Conservation (phyloP, 768 basidiomycete species). For the Auriscalpium orientale region DNA sequence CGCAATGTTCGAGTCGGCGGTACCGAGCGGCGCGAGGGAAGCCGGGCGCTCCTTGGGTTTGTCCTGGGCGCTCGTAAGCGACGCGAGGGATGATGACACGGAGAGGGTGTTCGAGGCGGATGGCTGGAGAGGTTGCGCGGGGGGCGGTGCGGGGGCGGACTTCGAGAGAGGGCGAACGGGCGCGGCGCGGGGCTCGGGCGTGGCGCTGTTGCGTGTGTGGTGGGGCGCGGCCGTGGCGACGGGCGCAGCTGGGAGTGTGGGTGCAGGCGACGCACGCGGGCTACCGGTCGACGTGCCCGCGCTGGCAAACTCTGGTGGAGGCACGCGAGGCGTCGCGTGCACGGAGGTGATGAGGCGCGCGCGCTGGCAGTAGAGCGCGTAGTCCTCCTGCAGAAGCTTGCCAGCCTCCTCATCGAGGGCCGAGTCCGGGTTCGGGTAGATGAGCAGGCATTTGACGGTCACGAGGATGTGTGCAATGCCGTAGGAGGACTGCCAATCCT, state of each 20-base stretch:
- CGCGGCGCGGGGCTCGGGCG: conserved; percentile 22
- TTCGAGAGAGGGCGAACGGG: conserved; percentile 20
- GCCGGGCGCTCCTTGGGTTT: conserved; percentile 51
- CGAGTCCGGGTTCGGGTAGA: conserved; percentile 95
- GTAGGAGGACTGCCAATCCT: conserved; percentile 90
- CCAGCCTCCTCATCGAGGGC: conserved; percentile 96
- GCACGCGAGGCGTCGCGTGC: conserved; percentile 76
- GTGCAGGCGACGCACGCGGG: not conserved
- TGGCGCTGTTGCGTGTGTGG: conserved; percentile 25
- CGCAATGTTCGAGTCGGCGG: conserved; percentile 62
- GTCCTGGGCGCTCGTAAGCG: conserved; percentile 20
- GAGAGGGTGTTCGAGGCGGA: conserved; percentile 35
- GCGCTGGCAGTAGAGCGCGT: conserved; percentile 78
- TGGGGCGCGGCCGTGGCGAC: conserved; percentile 21
- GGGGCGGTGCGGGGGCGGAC: conserved; percentile 20
- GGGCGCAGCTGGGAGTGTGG: conserved; percentile 16
- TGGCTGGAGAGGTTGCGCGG: conserved; percentile 33
- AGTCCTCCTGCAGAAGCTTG: conserved; percentile 84
- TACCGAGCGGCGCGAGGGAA: conserved; percentile 63
- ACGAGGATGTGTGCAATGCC: conserved; percentile 89
- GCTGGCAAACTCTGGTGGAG: conserved; percentile 10
- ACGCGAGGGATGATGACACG: conserved; percentile 19
- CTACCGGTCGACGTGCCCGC: not conserved
- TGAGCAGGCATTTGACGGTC: conserved; percentile 91
- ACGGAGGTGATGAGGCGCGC: conserved; percentile 87